phyloP scores from a whole-genome alignment of 257 asterid genomes.

The Anisodus acutangulus region DNA sequence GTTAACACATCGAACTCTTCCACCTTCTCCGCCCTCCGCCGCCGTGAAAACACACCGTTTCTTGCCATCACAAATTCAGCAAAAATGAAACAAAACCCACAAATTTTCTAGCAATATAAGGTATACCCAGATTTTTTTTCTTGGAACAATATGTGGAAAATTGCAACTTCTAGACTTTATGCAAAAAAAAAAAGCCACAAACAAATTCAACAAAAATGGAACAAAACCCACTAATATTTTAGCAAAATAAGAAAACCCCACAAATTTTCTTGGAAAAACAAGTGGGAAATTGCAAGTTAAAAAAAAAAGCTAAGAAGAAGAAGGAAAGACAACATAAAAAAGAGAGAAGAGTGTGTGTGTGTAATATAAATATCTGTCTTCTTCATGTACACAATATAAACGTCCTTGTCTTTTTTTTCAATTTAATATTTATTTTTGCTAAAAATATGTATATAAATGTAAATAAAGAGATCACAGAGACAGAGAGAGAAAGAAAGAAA shows the following conservation, averaged over 20 bases:
- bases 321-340: neutral
- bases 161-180: neutral
- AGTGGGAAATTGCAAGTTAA: neutral
- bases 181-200: neutral
- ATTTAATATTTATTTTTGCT: slow-evolving; percentile 25
- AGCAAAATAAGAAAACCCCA: neutral
- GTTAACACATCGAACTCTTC: slow-evolving; percentile 38
- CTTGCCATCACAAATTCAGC: slow-evolving; percentile 46
- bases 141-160: neutral
- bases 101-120: neutral
- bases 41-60: slow-evolving; percentile 58
- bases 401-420: slow-evolving; percentile 33
- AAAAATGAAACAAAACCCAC: slow-evolving; percentile 35
- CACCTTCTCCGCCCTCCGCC: slow-evolving; percentile 48
- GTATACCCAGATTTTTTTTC: neutral
- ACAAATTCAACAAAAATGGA: slow-evolving; percentile 34
- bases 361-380: slow-evolving; percentile 12
- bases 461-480: neutral
- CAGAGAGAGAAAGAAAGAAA: slow-evolving; percentile 19
- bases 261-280: neutral
- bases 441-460: slow-evolving; percentile 12
- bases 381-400: neutral
- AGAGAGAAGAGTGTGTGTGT: neutral
- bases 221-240: slow-evolving; percentile 19
- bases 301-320: neutral